Conservation (phyloP, 2,329 filamentous ascomycete genomes). For the Aspergillus udagawae region DNA sequence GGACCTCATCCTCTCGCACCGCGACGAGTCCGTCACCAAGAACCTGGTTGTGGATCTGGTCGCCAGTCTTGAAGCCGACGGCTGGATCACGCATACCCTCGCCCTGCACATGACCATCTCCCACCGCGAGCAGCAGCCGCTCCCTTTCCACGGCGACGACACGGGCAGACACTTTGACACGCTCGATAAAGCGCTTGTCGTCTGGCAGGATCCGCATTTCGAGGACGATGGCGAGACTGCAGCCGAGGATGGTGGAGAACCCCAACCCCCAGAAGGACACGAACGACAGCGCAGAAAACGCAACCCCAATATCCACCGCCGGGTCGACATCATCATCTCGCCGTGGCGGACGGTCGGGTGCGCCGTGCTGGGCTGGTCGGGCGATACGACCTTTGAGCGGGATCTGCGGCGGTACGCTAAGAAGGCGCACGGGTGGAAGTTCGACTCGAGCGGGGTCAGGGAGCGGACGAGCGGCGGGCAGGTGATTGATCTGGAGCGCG, state of each 20-base stretch:
- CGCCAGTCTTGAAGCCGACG: conserved; percentile 61
- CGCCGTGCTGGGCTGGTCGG: conserved; percentile 82
- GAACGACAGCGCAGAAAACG: conserved; percentile 25
- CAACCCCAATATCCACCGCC: conserved; percentile 71
- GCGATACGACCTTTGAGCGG: conserved; percentile 83
- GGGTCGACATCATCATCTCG: conserved; percentile 87
- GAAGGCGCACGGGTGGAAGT: conserved; percentile 69
- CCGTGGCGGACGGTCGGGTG: conserved; percentile 89
- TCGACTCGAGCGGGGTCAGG: conserved; percentile 84
- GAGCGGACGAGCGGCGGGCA: conserved; percentile 60
- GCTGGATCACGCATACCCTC: conserved; percentile 78
- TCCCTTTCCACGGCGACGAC: conserved; percentile 49
- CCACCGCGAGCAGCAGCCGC: conserved; percentile 64
- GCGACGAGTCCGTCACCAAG: conserved; percentile 62
- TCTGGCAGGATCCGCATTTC: conserved; percentile 73
- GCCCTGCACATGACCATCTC: conserved; percentile 66
- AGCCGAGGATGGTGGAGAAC: conserved; percentile 1
- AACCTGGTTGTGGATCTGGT: conserved; percentile 72
- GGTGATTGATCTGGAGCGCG: conserved; percentile 64
- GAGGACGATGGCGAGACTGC: conserved; percentile 30
- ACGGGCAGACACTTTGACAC: conserved; percentile 67
- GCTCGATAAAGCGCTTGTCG: conserved; percentile 85
- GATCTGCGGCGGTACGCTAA: conserved; percentile 80
- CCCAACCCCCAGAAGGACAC: conserved; percentile 7
- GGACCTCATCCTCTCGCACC: conserved; percentile 79